These are phyloP conservation scores for Mycena crocata DNA, from an alignment of 768 basidiomycete species.

Conservation along the genomic window DNA sequence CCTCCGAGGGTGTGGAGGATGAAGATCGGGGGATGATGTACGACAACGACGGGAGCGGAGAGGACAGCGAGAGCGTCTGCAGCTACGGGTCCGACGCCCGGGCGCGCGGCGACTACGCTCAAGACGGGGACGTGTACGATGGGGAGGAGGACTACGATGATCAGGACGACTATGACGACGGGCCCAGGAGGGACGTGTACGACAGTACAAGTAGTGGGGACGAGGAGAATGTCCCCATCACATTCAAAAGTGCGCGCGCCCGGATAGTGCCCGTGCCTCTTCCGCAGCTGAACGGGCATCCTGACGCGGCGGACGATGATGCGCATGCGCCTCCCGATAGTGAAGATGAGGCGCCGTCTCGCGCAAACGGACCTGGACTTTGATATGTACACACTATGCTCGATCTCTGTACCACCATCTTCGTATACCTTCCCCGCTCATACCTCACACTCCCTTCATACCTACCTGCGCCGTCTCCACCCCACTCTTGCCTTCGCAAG, in stretches of 20 bases:
- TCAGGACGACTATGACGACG: neutral
- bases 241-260: conserved; percentile 6
- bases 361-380: too few species aligned
- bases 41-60: neutral
- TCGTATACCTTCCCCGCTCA: too few species aligned
- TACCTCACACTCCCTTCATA: too few species aligned
- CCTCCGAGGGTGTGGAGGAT: neutral
- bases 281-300: neutral
- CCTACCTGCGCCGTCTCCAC: too few species aligned
- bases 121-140: neutral
- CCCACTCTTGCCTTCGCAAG: too few species aligned
- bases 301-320: neutral
- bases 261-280: neutral
- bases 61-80: conserved; percentile 14
- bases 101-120: neutral
- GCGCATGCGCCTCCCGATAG: too few species aligned
- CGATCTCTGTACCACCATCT: too few species aligned
- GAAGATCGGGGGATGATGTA: too few species aligned
- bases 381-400: too few species aligned
- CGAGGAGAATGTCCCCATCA: conserved; percentile 18
- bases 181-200: conserved; percentile 13
- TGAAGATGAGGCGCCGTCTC: too few species aligned
- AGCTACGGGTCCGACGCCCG: conserved; percentile 20
- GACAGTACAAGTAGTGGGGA: conserved; percentile 18
- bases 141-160: conserved; percentile 2